Conservation (phyloP, 768 basidiomycete species). For the Phanerodontia chrysosporium region DNA sequence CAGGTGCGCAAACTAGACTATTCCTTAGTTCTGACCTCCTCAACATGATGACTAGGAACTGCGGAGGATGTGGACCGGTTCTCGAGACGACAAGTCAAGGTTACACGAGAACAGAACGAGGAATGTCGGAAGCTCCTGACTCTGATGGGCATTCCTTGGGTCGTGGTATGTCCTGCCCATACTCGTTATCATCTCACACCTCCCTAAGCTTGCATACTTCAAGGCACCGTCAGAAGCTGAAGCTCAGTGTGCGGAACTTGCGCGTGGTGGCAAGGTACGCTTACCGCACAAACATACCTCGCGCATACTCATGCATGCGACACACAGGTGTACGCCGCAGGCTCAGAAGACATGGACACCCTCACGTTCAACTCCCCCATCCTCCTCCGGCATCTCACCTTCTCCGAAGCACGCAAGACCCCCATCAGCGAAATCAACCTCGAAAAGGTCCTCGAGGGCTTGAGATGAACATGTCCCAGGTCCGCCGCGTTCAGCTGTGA, state of each 20-base stretch:
- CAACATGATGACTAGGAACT: constrained; percentile 45
- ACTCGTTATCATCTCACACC: not conserved
- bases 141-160: constrained; percentile 96
- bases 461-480: constrained; percentile 89
- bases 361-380: constrained; percentile 92
- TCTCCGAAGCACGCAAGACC: constrained; percentile 95
- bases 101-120: constrained; percentile 94
- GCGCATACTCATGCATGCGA: not conserved
- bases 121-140: constrained; percentile 84
- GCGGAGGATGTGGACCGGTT: constrained; percentile 90
- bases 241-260: constrained; percentile 97
- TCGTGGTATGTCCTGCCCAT: constrained; percentile 59
- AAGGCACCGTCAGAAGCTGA: constrained; percentile 99
- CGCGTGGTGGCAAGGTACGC: constrained; percentile 85
- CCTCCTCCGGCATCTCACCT: constrained; percentile 92
- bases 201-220: not conserved
- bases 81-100: constrained; percentile 86
- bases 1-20: constrained; percentile 38
- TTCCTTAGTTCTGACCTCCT: not conserved
- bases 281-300: not conserved
- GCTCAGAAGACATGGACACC: constrained; percentile 99
- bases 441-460: constrained; percentile 82
- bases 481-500: no score
- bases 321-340: constrained; percentile 86
- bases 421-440: constrained; percentile 93